These are phyloP conservation scores for Fusarium algeriense DNA, from an alignment of 2,329 filamentous ascomycete genomes.

Conservation along the genomic window DNA sequence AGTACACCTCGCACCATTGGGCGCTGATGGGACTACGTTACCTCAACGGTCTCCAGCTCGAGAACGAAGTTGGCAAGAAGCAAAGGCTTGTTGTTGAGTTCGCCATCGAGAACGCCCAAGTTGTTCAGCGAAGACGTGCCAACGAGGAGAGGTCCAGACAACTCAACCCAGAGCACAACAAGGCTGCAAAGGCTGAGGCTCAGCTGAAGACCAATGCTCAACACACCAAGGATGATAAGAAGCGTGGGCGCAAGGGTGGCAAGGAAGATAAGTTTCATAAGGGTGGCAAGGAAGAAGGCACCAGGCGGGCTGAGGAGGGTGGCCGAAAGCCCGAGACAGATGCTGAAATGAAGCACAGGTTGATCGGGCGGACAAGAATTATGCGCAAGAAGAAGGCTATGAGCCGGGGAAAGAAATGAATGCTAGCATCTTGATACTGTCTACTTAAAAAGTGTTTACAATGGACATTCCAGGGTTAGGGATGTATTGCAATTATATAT, in stretches of 20 bases:
- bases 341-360: conserved; percentile 70
- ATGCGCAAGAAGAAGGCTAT: conserved; percentile 76
- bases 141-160: conserved; percentile 54
- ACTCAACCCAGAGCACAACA: conserved; percentile 39
- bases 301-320: conserved; percentile 27
- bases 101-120: conserved; percentile 97
- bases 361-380: conserved; percentile 88
- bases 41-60: conserved; percentile 81
- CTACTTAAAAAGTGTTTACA: conserved; percentile 33
- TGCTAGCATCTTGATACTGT: conserved; percentile 32
- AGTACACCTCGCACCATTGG: conserved; percentile 93
- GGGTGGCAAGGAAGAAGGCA: background rate
- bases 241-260: conserved; percentile 33
- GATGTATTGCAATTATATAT: conserved; percentile 9
- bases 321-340: conserved; percentile 54
- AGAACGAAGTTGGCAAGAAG: conserved; percentile 77
- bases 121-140: conserved; percentile 78
- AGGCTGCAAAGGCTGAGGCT: conserved; percentile 30
- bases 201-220: conserved; percentile 34
- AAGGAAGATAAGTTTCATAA: conserved; percentile 33
- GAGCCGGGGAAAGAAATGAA: conserved; percentile 51
- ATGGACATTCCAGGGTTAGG: conserved; percentile 11
- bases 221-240: conserved; percentile 38
- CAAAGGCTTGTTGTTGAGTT: conserved; percentile 96
- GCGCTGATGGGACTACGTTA: conserved; percentile 95